Evolutionary conservation across 2,329 filamentous ascomycete species (phyloP).

Genomic region (Cadophora gregata): DNA sequence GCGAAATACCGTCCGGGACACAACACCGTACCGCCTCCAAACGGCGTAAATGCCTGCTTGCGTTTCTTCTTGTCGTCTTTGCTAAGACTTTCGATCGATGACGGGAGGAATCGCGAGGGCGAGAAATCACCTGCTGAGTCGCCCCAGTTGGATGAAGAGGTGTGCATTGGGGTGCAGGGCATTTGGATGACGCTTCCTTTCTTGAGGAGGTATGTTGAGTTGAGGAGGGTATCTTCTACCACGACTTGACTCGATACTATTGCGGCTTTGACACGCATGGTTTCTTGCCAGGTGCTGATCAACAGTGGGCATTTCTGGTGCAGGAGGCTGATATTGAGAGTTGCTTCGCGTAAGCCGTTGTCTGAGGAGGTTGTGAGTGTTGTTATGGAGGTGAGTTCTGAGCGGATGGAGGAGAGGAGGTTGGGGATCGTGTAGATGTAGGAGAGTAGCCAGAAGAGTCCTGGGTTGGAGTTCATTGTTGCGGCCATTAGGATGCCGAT

Average conservation of each 20-base stretch:
- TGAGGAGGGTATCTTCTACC: conserved; percentile 49
- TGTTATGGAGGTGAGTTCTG: conserved; percentile 40
- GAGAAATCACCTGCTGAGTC: conserved; percentile 50
- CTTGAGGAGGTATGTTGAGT: conserved; percentile 49
- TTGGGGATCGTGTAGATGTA: conserved; percentile 44
- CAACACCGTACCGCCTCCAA: conserved; percentile 47
- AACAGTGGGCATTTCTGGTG: conserved; percentile 49
- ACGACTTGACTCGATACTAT: conserved; percentile 48
- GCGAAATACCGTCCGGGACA: conserved; percentile 49
- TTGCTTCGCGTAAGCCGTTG: conserved; percentile 27
- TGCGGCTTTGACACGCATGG: conserved; percentile 49
- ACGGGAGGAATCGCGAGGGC: conserved; percentile 19
- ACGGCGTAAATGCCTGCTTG: conserved; percentile 44
- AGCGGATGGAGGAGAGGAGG: conserved; percentile 40
- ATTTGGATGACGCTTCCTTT: conserved; percentile 51
- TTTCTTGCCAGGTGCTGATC: conserved; percentile 52
- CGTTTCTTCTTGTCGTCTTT: conserved; percentile 23
- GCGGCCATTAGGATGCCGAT: conserved; percentile 41
- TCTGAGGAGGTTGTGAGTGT: neutral
- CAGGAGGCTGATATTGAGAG: conserved; percentile 47
- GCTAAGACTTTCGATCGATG: conserved; percentile 21
- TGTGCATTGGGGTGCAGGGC: conserved; percentile 50
- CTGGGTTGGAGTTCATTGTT: conserved; percentile 47
- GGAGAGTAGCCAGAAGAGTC: conserved; percentile 47
- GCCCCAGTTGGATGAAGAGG: conserved; percentile 50